Evolutionary conservation across 2,329 filamentous ascomycete genomes (phyloP), one percentile per base, ranked within the genome.

Genomic region (Colletotrichum euphorbiae): DNA sequence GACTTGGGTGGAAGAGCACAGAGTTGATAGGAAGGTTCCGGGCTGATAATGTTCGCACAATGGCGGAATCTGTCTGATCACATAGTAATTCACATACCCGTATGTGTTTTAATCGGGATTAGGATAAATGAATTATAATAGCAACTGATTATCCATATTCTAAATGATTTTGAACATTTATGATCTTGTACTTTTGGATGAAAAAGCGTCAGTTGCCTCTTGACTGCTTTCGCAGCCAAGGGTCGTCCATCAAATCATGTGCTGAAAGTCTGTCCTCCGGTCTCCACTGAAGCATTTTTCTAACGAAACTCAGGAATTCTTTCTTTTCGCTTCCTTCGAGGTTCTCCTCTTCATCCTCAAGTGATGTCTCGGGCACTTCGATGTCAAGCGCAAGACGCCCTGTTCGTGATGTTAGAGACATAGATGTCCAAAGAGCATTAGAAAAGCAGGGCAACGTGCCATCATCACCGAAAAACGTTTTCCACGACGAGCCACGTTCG

Each of bases 201-300:
- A 24, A 5, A 38, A 4, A 1, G 33, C 9, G 8, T 38, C 33
- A 38, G 8, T 62, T 48, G 2, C 45, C 59, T 8, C 15, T 11
- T 21, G 21, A n/a, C 11, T 66, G 46, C 12, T 40, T 40, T 9
- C 54, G 52, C 9, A 70, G 31, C 68, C 68, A 70, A 2, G 64
- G 58, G 12, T 71, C 69, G 3, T 68, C 57, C 43, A 67, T 28
- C 3, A 71, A 50, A n/a, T 71, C 58, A 2, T 50, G n/a, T 12
- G 69, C 69, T 5, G 62, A 60, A 3, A 52, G 13, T 8, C 75
- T 73, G 24, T 76, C 74, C 28, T 75, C 74, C 0, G 74, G 74
- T 1, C 67, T 71, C 75, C 75, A 75, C 31, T 71, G 67, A 2
- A 76, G 69, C 73, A 75, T 75, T 3, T 72, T 67, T 8, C 70